Conservation (phyloP, 352 stramenopile species). For the Bremia lactucae region DNA sequence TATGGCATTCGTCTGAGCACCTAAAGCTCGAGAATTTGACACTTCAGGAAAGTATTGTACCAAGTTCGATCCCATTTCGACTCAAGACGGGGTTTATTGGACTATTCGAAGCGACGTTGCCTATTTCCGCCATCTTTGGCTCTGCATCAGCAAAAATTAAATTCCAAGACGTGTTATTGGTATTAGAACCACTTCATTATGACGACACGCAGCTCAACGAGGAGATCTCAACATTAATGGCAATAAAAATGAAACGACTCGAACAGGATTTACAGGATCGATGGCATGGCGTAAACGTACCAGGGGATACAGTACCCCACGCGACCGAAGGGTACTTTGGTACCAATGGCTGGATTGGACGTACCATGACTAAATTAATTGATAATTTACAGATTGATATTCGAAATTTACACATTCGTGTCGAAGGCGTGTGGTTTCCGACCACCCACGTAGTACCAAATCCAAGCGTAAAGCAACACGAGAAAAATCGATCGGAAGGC, state of each 20-base stretch:
- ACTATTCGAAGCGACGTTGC: constrained; percentile 75
- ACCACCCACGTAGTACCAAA: no score
- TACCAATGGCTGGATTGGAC: constrained; percentile 79
- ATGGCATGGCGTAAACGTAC: constrained; percentile 59
- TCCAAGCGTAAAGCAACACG: constrained; percentile 9
- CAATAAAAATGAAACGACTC: constrained; percentile 59
- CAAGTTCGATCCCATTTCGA: constrained; percentile 70
- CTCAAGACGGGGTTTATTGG: constrained; percentile 84
- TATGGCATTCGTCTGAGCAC: constrained; percentile 80
- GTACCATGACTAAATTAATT: constrained; percentile 85
- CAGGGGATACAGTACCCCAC: constrained; percentile 49
- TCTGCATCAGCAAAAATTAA: constrained; percentile 73
- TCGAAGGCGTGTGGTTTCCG: constrained; percentile 66
- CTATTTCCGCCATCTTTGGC: constrained; percentile 81
- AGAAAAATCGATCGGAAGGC: constrained; percentile 11
- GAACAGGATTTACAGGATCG: constrained; percentile 72
- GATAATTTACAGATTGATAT: constrained; percentile 86
- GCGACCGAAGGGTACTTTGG: constrained; percentile 84
- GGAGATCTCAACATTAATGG: constrained; percentile 37
- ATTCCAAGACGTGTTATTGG: constrained; percentile 77
- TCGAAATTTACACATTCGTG: constrained; percentile 76
- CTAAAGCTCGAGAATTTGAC: constrained; percentile 83
- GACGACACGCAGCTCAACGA: constrained; percentile 66
- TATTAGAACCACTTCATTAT: constrained; percentile 59
- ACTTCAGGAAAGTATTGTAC: constrained; percentile 74